Percentiles rank a stretch among this genome's conserved stretches.
These are phyloP conservation scores for Xylariaceae sp. DNA, from an alignment of 2,329 filamentous ascomycete species.

Conservation along the genomic window DNA sequence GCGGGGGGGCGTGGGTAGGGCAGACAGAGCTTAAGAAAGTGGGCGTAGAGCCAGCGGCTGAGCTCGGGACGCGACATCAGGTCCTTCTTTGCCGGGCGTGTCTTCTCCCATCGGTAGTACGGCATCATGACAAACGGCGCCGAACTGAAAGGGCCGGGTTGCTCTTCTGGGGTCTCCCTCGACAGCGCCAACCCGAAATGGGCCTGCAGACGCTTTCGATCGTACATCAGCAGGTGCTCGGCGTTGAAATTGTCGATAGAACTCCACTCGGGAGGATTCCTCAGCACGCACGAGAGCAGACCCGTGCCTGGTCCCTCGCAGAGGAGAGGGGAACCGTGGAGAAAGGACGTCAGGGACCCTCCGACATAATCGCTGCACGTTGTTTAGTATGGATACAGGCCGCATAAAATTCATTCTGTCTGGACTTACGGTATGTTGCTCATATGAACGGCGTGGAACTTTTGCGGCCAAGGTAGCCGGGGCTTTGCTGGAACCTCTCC, in stretches of 20 bases:
- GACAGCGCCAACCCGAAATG: slow-evolving; percentile 17
- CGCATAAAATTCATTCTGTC: too few species aligned
- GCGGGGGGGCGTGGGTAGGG: slow-evolving; percentile 4
- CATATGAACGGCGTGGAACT: slow-evolving; percentile 22
- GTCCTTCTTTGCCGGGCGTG: slow-evolving; percentile 1
- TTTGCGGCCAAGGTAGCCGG: slow-evolving; percentile 13
- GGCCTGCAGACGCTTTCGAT: slow-evolving; percentile 14
- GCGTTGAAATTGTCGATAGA: slow-evolving; percentile 19
- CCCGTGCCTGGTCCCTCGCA: slow-evolving; percentile 12
- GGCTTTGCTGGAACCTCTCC: slow-evolving; percentile 9
- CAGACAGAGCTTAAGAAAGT: slow-evolving; percentile 13
- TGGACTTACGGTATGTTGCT: slow-evolving; percentile 24
- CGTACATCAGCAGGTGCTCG: slow-evolving; percentile 23
- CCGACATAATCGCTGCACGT: slow-evolving; percentile 22
- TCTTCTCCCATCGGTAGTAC: slow-evolving; percentile 8
- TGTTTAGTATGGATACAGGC: too few species aligned
- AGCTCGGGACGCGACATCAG: slow-evolving; percentile 6
- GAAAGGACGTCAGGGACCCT: slow-evolving; percentile 17
- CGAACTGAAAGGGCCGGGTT: not conserved
- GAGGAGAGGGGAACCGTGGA: slow-evolving; percentile 18
- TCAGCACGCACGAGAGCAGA: slow-evolving; percentile 18
- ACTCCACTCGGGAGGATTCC: slow-evolving; percentile 19
- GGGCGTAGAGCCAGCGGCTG: slow-evolving; percentile 9
- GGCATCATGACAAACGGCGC: not conserved
- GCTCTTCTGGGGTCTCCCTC: not conserved